Base-by-base conservation (phyloP, 2,329 filamentous ascomycete species). In the Penicillium hesseltinei region DNA sequence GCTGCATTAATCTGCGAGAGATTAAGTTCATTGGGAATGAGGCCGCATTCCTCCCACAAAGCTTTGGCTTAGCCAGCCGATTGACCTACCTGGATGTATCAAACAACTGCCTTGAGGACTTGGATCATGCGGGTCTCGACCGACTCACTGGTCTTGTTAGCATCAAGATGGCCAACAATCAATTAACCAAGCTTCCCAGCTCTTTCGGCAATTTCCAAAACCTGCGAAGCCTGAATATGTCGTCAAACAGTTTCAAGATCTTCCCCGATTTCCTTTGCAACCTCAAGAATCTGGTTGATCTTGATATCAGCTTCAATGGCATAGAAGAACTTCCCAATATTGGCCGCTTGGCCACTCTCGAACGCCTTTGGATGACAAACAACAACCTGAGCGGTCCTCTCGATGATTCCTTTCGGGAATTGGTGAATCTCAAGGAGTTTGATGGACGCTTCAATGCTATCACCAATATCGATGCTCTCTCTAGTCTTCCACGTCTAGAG, bases 21-120 rank as follows among this genome's bases (percentile, higher is more conserved):
- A 94, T 99, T 80, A 96, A 95, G 70, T 99, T 89, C 75, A 92
- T 90, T 66, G 93, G 92, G 70, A 97, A 97, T 68, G 94, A 99
- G 73, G 91, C 92, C 3, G 87, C 90, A 73, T 88, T 88, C 67
- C 78, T 99, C 25, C 94, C 94, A 4, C 83, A 87, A 7, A 97
- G 92, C 72, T 82, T 99, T 52, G 87, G 89, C 62, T 82, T 92
- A 65, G 93, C 94, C 27, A 87, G 80, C 62, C 87, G 87, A 60
- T 80, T 99, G 66, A 96, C 91, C 0, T 92, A 91, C 69, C 82
- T 99, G 60, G 94, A 99, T 71, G 88, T 97, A 4, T 97, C 93
- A 2, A 97, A 97, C 75, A 99, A 99, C 71, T 84, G 90, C 57
- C 77, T 99, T 23, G 92, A 97, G 68, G 86, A 93, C 62, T 79